These are phyloP conservation scores for Leishmania guyanensis DNA, from an alignment of 208 protist genomes.

Conservation along the genomic window DNA sequence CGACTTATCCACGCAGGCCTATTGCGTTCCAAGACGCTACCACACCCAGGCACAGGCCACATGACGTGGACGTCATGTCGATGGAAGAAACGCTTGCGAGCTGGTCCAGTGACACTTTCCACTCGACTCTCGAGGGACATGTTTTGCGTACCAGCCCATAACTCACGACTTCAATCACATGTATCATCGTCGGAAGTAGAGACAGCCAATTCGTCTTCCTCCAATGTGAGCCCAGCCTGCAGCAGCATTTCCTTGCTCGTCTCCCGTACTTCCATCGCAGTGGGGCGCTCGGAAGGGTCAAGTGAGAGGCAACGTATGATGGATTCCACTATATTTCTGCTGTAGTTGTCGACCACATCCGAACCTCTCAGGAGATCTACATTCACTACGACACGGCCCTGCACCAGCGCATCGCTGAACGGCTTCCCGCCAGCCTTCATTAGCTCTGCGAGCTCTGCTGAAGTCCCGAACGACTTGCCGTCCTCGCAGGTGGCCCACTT, in stretches of 20 bases:
- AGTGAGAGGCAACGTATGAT: slow-evolving; percentile 5
- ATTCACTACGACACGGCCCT: slow-evolving; percentile 12
- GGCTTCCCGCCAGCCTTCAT: slow-evolving; percentile 6
- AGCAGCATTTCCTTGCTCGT: not conserved
- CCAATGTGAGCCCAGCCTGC: not conserved
- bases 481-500: slow-evolving; percentile 28
- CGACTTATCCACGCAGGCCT: not conserved
- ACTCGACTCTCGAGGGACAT: not conserved
- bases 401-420: slow-evolving; percentile 13
- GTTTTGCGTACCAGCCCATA: not conserved
- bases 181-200: not conserved
- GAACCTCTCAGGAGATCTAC: not conserved
- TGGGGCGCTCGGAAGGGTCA: slow-evolving; percentile 8
- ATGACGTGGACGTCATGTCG: not conserved
- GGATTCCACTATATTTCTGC: not conserved
- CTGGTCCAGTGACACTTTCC: not conserved
- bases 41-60: not conserved
- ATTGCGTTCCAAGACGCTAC: not conserved
- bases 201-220: slow-evolving; percentile 1
- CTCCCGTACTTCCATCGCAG: slow-evolving; percentile 6
- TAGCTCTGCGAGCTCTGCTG: slow-evolving; percentile 21
- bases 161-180: not conserved
- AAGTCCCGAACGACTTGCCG: slow-evolving; percentile 4
- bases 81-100: not conserved
- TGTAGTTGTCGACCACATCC: not conserved